Evolutionary conservation across 768 basidiomycete genomes (phyloP), one percentile per base, ranked within the genome.

Genomic region (Roridomyces roridus): DNA sequence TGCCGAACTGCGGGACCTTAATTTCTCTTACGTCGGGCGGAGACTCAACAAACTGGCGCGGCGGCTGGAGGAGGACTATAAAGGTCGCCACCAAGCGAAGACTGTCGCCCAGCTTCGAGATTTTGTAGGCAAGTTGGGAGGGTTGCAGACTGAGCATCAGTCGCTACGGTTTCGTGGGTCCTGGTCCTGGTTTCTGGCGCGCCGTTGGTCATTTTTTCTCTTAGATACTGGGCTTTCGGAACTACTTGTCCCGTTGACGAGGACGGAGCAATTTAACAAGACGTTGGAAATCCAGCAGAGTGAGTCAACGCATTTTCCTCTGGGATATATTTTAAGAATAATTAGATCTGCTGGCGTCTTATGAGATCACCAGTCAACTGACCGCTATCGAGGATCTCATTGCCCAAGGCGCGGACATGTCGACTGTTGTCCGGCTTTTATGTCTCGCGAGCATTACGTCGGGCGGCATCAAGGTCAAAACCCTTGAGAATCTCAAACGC

Each of bases 271-370:
- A 42, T 99, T 99, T 75, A 94, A 94, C 73, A 90, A 87, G 67
- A 91, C 88, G 11, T 78, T 99, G 10, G 96, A 98, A 74, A 90
- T 97, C 14, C 96, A 98, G 68, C 97, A 98, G 72, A 98, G 95
- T 94, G 67, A 68, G 84, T n/a, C n/a, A n/a, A n/a, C 69, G 17
- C 29, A 6, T 28, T 37, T 34, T 23, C 53, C 60, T 17, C 25
- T 31, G 42, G 45, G 26, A 36, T 36, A 36, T 21, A 43, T 28
- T 57, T 29, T 37, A 59, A 23, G 62, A 37, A 21, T 53, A 18
- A 57, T 26, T 12, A 98, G 96, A 98, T 71, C 80, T 99, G n/a
- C 83, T 98, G 26, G 93, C 95, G 7, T 96, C 94, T 7, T 94
- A 96, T 67, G 91, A 98, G 65, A 78, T 90, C 24, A 76, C 85